Evolutionary conservation across 441 rosid genomes (phyloP).

Genomic region (Arabidopsis lyrata): DNA sequence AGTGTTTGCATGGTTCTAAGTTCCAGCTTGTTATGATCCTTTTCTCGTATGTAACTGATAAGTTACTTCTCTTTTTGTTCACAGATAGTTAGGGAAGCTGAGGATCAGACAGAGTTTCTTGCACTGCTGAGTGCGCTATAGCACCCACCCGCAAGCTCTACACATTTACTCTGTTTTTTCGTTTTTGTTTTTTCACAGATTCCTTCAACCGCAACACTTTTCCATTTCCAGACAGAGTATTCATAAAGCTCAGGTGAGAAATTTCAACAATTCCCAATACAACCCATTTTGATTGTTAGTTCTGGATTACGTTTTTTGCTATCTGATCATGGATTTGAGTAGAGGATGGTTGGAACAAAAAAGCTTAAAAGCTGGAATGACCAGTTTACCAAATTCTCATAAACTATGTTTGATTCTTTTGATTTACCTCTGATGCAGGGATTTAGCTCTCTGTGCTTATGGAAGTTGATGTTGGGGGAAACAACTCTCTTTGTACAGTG

Average conservation of each 20-base stretch:
- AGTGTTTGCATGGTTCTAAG: neutral
- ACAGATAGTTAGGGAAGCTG: slow-evolving; percentile 84
- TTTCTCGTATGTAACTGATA: slow-evolving; percentile 30
- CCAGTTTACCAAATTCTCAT: neutral
- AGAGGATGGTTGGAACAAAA: slow-evolving; percentile 8
- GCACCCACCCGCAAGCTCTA: slow-evolving; percentile 44
- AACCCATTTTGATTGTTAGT: neutral
- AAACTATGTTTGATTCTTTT: neutral
- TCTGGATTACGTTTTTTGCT: neutral
- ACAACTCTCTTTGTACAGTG: slow-evolving; percentile 41
- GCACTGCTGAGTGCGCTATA: slow-evolving; percentile 58
- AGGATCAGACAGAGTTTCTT: slow-evolving; percentile 81
- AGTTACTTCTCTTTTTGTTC: slow-evolving; percentile 21
- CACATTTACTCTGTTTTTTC: slow-evolving; percentile 20
- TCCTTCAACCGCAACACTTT: slow-evolving; percentile 34
- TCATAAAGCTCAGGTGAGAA: slow-evolving; percentile 38
- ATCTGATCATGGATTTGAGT: neutral
- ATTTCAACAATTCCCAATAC: neutral
- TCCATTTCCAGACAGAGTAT: slow-evolving; percentile 23
- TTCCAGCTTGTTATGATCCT: slow-evolving; percentile 7
- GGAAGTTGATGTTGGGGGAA: slow-evolving; percentile 37
- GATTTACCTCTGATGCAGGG: slow-evolving; percentile 27
- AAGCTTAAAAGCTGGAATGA: slow-evolving; percentile 2
- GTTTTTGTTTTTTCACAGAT: slow-evolving; percentile 22
- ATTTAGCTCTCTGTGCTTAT: slow-evolving; percentile 25